These are phyloP conservation scores for Lactuca sativa DNA, from an alignment of 129 eudicot genomes.

Conservation along the genomic window DNA sequence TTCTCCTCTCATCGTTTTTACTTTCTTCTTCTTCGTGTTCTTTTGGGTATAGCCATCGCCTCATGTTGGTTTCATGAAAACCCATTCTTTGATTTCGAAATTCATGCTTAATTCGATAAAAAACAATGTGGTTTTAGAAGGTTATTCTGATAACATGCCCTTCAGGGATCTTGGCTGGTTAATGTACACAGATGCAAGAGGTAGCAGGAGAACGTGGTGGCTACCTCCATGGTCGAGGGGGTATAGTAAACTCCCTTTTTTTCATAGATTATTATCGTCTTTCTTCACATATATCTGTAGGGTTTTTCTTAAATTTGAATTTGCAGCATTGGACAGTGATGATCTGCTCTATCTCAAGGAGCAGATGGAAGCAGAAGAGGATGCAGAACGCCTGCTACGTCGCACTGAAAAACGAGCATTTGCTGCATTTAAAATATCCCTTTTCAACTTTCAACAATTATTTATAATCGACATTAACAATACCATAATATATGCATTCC, in stretches of 20 bases:
- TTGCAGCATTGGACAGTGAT: constrained; percentile 98
- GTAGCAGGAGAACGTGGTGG: constrained; percentile 99
- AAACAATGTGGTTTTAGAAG: constrained; percentile 20
- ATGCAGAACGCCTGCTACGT: constrained; percentile 89
- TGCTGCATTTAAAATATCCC: constrained; percentile 98
- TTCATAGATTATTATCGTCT: neutral
- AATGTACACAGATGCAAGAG: constrained; percentile 97
- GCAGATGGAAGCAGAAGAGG: constrained; percentile 99
- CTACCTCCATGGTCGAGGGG: constrained; percentile 99
- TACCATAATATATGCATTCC: neutral
- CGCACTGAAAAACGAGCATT: constrained; percentile 97
- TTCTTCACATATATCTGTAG: neutral
- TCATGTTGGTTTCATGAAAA: neutral
- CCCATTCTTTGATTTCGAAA: neutral
- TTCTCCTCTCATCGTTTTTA: constrained; percentile 24
- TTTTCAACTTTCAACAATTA: neutral
- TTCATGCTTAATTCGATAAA: neutral
- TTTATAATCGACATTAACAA: neutral
- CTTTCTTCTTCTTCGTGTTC: neutral
- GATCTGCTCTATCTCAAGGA: constrained; percentile 97
- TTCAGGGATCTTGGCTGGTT: constrained; percentile 98
- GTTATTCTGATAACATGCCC: constrained; percentile 95
- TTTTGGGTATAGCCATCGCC: neutral
- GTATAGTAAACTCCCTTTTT: constrained; percentile 38
- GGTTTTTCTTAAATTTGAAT: constrained; percentile 37